A percentile compares a stretch with the other conserved stretches of the same genome.
Conservation (phyloP, 2,329 filamentous ascomycete species). For the Corynespora cassiicola region DNA sequence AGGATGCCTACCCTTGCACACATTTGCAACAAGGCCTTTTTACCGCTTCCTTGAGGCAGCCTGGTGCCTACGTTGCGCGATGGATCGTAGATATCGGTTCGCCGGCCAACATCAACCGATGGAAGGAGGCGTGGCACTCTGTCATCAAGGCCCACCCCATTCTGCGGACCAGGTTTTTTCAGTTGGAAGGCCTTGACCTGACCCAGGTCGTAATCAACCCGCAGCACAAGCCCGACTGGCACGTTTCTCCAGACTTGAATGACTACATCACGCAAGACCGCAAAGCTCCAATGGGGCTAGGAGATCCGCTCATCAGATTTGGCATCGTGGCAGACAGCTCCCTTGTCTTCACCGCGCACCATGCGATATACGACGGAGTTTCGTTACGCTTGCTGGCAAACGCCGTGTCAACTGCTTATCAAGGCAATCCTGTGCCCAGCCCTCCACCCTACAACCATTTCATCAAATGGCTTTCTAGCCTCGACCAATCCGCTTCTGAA, state of each 20-base stretch:
- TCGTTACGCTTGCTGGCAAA: too few relatives aligned
- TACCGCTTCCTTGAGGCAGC: constrained; percentile 59
- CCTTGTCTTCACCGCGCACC: constrained; percentile 23
- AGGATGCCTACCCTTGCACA: constrained; percentile 63
- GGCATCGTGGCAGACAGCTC: constrained; percentile 6
- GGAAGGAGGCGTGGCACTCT: constrained; percentile 8
- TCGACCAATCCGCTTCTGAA: too few relatives aligned
- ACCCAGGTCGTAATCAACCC: neutral
- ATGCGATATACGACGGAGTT: constrained; percentile 31
- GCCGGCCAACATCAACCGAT: neutral
- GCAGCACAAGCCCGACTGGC: neutral
- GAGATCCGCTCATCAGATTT: constrained; percentile 4
- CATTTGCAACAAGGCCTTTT: constrained; percentile 63
- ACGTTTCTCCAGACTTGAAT: neutral
- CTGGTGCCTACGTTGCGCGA: constrained; percentile 59
- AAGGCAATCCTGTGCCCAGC: too few relatives aligned
- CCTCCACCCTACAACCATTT: too few relatives aligned
- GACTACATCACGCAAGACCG: too few relatives aligned
- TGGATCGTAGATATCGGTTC: neutral
- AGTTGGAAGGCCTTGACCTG: too few relatives aligned
- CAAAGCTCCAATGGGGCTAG: too few relatives aligned
- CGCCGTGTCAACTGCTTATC: too few relatives aligned
- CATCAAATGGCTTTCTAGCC: too few relatives aligned
- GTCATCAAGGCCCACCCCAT: neutral
- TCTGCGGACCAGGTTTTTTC: constrained; percentile 12